Base-by-base conservation (phyloP, 1,139 yeast species). In the Diutina rugosa region DNA sequence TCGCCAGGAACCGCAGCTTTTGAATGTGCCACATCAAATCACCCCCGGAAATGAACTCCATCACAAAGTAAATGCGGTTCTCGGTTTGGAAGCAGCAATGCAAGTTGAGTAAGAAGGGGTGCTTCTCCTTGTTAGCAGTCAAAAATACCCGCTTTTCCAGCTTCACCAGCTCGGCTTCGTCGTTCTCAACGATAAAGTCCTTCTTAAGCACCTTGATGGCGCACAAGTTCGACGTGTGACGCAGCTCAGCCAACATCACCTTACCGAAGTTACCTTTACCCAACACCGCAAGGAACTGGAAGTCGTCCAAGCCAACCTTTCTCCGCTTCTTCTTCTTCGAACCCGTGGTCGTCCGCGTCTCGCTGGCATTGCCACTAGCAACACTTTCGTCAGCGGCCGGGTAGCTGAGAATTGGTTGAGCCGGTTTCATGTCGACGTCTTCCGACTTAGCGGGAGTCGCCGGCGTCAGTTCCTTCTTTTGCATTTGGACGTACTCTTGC, bases 21-120 rank as follows among this genome's bases (percentile, higher is more conserved):
- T 93, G 99, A 64, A 93, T 95, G 69, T 93, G 99, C 96, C 97
- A 90, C 99, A 93, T 93, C 66, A 93, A 80, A 73, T 93, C 99
- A 68, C 99, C 99, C 58, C 99, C 99, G 12, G 95, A 85, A 56
- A 93, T 86, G 66, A 90, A 93, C 69, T 93, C 99, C 99, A 93
- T 93, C 14, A 95, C 99, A 72, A 95, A 93, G 70, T 95, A 93
- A 54, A 93, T 88, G 67, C 99, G 82, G 68, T 95, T 91, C 64
- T 95, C 99, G 0, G 99, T 93, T 72, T 93, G 99, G 80, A 93
- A 93, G 67, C 98, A 90, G 64, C 97, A 95, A 67, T 87, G 95
- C 61, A 95, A 75, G 65, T 90, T 90, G 63, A 95, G 79, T 68
- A 93, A 78, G 71, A 95, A 93, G 56, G 99, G 99, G 72, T 93